These are phyloP conservation scores for Fraxinus anomala DNA, from an alignment of 257 asterid species.

Conservation along the genomic window DNA sequence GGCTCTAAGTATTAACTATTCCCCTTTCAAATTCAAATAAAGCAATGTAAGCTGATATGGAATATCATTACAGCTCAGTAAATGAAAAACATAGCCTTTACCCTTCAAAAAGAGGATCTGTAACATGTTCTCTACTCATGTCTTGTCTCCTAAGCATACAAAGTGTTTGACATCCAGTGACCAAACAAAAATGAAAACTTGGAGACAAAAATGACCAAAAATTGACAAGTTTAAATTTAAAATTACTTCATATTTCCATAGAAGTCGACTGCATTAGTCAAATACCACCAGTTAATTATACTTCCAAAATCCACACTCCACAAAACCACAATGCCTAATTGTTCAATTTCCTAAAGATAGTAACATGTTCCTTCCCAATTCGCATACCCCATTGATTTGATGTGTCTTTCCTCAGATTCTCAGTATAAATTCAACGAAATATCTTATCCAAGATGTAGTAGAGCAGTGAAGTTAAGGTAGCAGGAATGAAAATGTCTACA, in stretches of 20 bases:
- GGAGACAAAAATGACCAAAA: slow-evolving; percentile 14
- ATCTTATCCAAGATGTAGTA: not conserved
- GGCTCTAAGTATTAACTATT: slow-evolving; percentile 5
- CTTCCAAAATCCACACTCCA: not conserved
- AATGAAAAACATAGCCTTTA: not conserved
- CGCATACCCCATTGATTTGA: not conserved
- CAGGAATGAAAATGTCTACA: not conserved
- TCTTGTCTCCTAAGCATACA: slow-evolving; percentile 10
- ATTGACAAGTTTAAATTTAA: slow-evolving; percentile 12
- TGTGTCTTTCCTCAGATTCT: not conserved
- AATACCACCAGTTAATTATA: not conserved
- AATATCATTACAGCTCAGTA: not conserved
- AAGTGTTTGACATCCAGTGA: slow-evolving; percentile 23
- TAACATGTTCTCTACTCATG: not conserved
- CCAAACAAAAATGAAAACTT: slow-evolving; percentile 12
- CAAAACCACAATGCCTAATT: not conserved
- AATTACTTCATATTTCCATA: not conserved
- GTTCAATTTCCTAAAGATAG: not conserved
- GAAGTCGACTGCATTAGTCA: not conserved
- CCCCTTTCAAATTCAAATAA: slow-evolving; percentile 5
- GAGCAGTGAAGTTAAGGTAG: not conserved
- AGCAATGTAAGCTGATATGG: not conserved
- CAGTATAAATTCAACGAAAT: not conserved
- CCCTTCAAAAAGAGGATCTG: not conserved
- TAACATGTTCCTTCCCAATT: not conserved